A percentile compares a stretch with the other conserved stretches of the same genome.
These are phyloP conservation scores for Neoboletus brunneissimus DNA, from an alignment of 768 basidiomycete species.

Conservation along the genomic window DNA sequence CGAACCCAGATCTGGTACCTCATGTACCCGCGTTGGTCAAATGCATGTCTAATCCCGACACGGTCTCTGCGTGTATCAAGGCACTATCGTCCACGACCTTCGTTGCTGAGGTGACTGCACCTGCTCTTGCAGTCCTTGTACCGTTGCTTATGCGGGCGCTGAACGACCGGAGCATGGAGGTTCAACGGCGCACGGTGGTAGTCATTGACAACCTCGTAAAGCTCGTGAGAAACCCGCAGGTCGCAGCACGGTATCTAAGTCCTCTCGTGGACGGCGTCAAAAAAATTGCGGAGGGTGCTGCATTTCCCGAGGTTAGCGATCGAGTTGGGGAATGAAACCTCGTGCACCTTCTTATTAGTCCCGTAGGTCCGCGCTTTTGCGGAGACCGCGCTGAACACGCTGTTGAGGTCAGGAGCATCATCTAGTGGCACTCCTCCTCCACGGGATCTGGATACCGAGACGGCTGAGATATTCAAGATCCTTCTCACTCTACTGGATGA, in stretches of 20 bases:
- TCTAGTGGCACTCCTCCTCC: constrained; percentile 64
- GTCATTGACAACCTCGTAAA: constrained; percentile 97
- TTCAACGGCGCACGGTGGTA: constrained; percentile 90
- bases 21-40: constrained; percentile 89
- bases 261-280: constrained; percentile 87
- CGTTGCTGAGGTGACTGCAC: constrained; percentile 94
- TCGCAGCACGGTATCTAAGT: constrained; percentile 87
- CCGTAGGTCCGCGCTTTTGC: constrained; percentile 88
- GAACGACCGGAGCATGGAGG: constrained; percentile 95
- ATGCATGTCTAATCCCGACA: constrained; percentile 88
- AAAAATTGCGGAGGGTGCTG: constrained; percentile 85
- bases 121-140: constrained; percentile 94
- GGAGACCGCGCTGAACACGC: constrained; percentile 73
- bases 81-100: constrained; percentile 93
- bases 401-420: constrained; percentile 83
- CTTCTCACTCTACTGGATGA: constrained; percentile 61
- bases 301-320: constrained; percentile 83
- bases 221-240: constrained; percentile 86
- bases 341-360: constrained; percentile 11
- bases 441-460: constrained; percentile 68
- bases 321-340: constrained; percentile 1
- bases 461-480: constrained; percentile 49
- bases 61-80: constrained; percentile 92
- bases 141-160: constrained; percentile 88
- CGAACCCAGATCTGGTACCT: constrained; percentile 87